Percentiles rank a stretch among this genome's conserved stretches.
Conservation (phyloP, 148 eudicot genomes). For the Fagopyrum esculentum region DNA sequence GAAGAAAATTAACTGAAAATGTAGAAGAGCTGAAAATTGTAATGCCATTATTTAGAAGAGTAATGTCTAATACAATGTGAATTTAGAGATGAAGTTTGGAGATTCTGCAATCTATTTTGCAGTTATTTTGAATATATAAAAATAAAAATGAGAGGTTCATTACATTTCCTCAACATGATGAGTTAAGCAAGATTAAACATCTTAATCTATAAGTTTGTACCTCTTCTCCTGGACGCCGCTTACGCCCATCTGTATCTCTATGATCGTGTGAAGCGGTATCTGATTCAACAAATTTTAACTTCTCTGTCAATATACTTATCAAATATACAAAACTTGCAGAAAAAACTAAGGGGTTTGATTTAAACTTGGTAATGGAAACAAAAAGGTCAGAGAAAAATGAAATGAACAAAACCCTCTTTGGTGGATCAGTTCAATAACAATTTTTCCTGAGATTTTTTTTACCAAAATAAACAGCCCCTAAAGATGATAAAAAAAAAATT, state of each 20-base stretch:
- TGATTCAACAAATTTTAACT: conserved; percentile 18
- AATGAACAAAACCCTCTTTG: too few species aligned
- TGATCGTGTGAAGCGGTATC: conserved; percentile 98
- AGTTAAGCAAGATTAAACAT: background rate
- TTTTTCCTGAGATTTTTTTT: too few species aligned
- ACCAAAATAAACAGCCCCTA: too few species aligned
- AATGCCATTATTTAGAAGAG: background rate
- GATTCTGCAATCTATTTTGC: conserved; percentile 4
- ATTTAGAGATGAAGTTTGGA: background rate
- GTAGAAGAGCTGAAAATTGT: background rate
- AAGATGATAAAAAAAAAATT: background rate
- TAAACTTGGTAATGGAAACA: too few species aligned
- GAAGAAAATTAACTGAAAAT: background rate
- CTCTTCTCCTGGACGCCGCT: conserved; percentile 97
- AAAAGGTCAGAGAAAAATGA: too few species aligned
- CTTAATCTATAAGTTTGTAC: conserved; percentile 88
- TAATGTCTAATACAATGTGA: background rate
- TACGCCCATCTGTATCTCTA: conserved; percentile 99
- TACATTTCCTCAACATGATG: background rate
- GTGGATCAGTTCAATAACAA: too few species aligned
- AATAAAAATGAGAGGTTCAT: background rate
- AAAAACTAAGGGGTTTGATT: background rate
- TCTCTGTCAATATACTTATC: background rate
- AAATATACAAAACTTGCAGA: background rate
- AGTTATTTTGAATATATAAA: background rate